Conservation (phyloP, 192 early-diverging fungal species). For the Gamsiella multidivaricata region DNA sequence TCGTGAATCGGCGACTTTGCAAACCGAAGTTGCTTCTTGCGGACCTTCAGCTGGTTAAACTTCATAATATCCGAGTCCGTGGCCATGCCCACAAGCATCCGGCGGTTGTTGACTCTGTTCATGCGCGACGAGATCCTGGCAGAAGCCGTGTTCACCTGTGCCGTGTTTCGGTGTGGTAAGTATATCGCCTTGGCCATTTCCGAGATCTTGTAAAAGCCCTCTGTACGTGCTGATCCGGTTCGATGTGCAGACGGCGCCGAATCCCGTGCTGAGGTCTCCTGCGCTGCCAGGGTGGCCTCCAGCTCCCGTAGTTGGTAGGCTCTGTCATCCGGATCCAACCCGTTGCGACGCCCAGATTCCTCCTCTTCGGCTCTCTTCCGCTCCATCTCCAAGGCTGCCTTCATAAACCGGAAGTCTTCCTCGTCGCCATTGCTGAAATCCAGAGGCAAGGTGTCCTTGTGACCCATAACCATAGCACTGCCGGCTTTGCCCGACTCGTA, state of each 20-base stretch:
- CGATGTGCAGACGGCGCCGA: constrained; percentile 54
- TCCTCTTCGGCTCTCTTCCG: constrained; percentile 50
- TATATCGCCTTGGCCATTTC: constrained; percentile 74
- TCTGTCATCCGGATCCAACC: constrained; percentile 4
- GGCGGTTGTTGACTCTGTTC: constrained; percentile 75
- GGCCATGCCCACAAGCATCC: constrained; percentile 67
- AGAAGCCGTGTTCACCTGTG: constrained; percentile 36
- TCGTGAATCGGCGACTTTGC: constrained; percentile 96
- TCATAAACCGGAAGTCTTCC: constrained; percentile 62
- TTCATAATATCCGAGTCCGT: constrained; percentile 79
- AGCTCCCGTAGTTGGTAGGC: constrained; percentile 9
- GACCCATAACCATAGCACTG: background rate
- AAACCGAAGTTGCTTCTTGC: constrained; percentile 92
- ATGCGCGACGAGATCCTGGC: constrained; percentile 69
- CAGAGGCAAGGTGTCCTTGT: constrained; percentile 24
- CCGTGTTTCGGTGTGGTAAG: constrained; percentile 61
- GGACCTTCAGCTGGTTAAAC: constrained; percentile 93
- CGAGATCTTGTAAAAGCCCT: constrained; percentile 80
- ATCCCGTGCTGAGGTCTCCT: constrained; percentile 23
- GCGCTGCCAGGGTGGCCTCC: constrained; percentile 14
- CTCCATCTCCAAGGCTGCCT: constrained; percentile 54
- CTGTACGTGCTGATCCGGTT: constrained; percentile 86
- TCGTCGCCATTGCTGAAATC: constrained; percentile 42
- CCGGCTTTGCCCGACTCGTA: constrained; percentile 35
- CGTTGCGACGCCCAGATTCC: constrained; percentile 21